Evolutionary conservation across 306 rosid genomes (phyloP).

Genomic region (Psophocarpus tetragonolobus): DNA sequence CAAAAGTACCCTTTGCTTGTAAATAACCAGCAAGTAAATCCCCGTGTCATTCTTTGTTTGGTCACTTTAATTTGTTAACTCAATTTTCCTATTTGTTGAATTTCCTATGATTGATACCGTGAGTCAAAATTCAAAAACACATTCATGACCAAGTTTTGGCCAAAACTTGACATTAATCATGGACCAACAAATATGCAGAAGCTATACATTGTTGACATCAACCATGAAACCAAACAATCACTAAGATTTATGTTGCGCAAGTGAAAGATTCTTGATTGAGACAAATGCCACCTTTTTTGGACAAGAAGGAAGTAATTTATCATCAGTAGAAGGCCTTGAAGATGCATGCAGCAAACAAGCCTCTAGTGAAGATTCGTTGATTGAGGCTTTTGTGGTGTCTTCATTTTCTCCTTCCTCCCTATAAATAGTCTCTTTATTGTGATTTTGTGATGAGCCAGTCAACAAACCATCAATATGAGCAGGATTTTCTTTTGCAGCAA

Average conservation of each 20-base stretch:
- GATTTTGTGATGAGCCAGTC: conserved; percentile 26
- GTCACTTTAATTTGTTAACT: too few species aligned
- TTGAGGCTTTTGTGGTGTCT: conserved; percentile 19
- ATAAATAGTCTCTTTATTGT: conserved; percentile 29
- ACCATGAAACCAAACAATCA: background rate
- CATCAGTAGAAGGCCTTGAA: conserved; percentile 28
- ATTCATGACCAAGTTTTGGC: background rate
- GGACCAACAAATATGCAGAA: background rate
- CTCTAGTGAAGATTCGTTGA: conserved; percentile 28
- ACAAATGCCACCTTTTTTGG: conserved; percentile 68
- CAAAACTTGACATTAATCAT: background rate
- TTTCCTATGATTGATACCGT: conserved; percentile 18
- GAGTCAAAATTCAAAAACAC: too few species aligned
- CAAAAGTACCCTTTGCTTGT: conserved; percentile 51
- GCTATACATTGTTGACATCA: background rate
- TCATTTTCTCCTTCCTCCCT: conserved; percentile 31
- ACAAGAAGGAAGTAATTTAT: conserved; percentile 35
- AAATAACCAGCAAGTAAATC: conserved; percentile 56
- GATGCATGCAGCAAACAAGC: conserved; percentile 33
- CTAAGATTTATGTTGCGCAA: conserved; percentile 17
- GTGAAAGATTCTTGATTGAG: conserved; percentile 49
- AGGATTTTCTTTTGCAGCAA: conserved; percentile 19
- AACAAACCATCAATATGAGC: conserved; percentile 18
- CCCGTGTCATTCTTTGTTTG: conserved; percentile 41
- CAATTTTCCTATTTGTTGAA: too few species aligned